Evolutionary conservation across 164 flowering plant genomes (phyloP).

Genomic region (Vitis rotundifolia): DNA sequence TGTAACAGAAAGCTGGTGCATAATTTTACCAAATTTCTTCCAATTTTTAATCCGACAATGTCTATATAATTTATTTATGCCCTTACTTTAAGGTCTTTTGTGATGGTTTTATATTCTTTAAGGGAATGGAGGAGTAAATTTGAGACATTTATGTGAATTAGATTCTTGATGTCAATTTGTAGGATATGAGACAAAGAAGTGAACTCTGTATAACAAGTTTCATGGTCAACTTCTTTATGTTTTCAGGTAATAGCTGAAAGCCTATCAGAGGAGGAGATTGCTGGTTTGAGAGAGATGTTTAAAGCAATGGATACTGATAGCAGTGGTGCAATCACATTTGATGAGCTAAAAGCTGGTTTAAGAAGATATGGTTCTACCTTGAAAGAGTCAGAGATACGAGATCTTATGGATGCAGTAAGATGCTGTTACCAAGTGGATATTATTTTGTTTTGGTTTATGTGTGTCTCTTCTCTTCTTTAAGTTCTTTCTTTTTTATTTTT

Average conservation of each 20-base stretch:
- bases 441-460: neutral
- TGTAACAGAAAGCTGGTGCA: neutral
- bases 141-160: too few species aligned
- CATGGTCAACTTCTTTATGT: slow-evolving; percentile 2
- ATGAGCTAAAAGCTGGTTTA: slow-evolving; percentile 92
- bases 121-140: neutral
- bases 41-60: too few species aligned
- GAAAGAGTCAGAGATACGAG: slow-evolving; percentile 91
- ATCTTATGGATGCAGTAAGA: slow-evolving; percentile 95
- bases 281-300: slow-evolving; percentile 96
- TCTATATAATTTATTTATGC: too few species aligned
- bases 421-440: neutral
- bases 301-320: slow-evolving; percentile 92
- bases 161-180: too few species aligned
- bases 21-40: too few species aligned
- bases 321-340: slow-evolving; percentile 98
- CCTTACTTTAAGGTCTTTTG: neutral
- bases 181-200: too few species aligned
- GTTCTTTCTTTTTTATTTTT: neutral
- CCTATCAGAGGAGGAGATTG: slow-evolving; percentile 97
- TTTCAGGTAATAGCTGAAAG: slow-evolving; percentile 96
- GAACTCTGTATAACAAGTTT: too few species aligned
- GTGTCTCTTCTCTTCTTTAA: neutral
- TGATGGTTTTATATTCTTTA: neutral
- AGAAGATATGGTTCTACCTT: slow-evolving; percentile 91